These are phyloP conservation scores for Aspergillus thermomutatus DNA, from an alignment of 2,329 filamentous ascomycete genomes.

Conservation along the genomic window DNA sequence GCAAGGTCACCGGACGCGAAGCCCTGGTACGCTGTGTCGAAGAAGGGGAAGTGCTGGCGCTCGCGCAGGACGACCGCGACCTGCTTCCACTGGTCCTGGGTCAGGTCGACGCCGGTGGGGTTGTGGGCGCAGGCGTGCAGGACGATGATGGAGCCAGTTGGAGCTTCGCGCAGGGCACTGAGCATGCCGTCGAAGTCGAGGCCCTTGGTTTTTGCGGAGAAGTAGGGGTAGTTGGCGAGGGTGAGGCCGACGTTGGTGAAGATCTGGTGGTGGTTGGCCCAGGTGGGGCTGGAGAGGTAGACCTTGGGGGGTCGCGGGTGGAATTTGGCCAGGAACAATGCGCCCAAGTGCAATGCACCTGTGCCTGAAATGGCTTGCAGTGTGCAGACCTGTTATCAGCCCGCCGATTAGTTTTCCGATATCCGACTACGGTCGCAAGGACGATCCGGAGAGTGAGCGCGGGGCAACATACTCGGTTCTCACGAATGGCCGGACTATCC, in stretches of 20 bases:
- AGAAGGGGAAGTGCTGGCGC: slow-evolving; percentile 93
- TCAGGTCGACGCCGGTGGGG: slow-evolving; percentile 94
- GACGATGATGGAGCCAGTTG: slow-evolving; percentile 78
- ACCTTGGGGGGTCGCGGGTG: slow-evolving; percentile 66
- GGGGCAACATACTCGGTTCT: slow-evolving; percentile 63
- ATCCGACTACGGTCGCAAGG: neutral
- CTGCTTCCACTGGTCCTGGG: slow-evolving; percentile 89
- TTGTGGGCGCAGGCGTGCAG: slow-evolving; percentile 97
- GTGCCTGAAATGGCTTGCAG: slow-evolving; percentile 97
- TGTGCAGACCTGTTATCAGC: slow-evolving; percentile 56
- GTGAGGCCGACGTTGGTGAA: slow-evolving; percentile 83
- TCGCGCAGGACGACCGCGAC: slow-evolving; percentile 72
- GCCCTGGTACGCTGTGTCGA: slow-evolving; percentile 96
- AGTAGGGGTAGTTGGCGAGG: slow-evolving; percentile 88
- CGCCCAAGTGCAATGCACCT: slow-evolving; percentile 89
- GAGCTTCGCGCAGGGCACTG: slow-evolving; percentile 64
- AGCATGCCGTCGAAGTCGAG: slow-evolving; percentile 92
- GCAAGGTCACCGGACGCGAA: slow-evolving; percentile 89
- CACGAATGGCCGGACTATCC: slow-evolving; percentile 74
- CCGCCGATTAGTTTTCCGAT: neutral
- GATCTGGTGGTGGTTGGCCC: slow-evolving; percentile 99
- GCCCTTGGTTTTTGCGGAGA: slow-evolving; percentile 80
- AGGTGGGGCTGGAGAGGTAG: slow-evolving; percentile 93
- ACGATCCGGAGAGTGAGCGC: neutral
- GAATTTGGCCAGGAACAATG: slow-evolving; percentile 90